Percentiles rank a stretch among this genome's conserved stretches.
These are phyloP conservation scores for Pseudogymnoascus sp. DNA, from an alignment of 2,329 filamentous ascomycete species.

Conservation along the genomic window DNA sequence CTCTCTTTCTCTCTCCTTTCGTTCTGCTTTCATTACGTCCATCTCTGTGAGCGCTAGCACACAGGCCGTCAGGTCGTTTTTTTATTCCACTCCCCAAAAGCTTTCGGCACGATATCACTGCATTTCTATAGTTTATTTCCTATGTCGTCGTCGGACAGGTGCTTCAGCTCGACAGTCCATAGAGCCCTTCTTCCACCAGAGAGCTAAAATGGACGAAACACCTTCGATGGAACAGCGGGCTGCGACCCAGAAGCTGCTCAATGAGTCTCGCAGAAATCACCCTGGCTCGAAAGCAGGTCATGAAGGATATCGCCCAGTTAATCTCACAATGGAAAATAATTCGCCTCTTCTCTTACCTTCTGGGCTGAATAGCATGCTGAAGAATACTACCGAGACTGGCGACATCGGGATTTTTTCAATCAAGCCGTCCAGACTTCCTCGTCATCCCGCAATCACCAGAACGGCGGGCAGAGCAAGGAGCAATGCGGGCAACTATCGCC, in stretches of 20 bases:
- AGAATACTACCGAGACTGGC: constrained; percentile 58
- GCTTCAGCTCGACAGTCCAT: neutral
- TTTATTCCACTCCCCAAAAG: constrained; percentile 3
- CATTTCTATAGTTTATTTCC: neutral
- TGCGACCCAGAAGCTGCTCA: neutral
- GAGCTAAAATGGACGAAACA: neutral
- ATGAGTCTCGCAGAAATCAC: neutral
- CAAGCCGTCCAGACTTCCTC: constrained; percentile 31
- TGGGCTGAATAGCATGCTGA: constrained; percentile 56
- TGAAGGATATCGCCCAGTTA: neutral
- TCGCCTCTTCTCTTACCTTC: constrained; percentile 41
- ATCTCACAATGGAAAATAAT: constrained; percentile 21
- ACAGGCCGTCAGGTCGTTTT: neutral
- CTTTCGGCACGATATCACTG: neutral
- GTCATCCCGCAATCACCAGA: constrained; percentile 19
- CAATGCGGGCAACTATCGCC: constrained; percentile 12
- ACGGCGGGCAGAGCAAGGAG: constrained; percentile 17
- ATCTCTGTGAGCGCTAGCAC: neutral
- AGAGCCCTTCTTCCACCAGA: neutral
- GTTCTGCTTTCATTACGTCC: neutral
- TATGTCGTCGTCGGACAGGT: neutral
- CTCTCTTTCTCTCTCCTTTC: neutral
- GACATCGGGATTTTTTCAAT: constrained; percentile 56
- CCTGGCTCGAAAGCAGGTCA: neutral
- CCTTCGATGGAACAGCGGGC: neutral